Evolutionary conservation across 2,329 filamentous ascomycete species (phyloP), one percentile per base, ranked within the genome.

Genomic region (Alternaria incomplexa): DNA sequence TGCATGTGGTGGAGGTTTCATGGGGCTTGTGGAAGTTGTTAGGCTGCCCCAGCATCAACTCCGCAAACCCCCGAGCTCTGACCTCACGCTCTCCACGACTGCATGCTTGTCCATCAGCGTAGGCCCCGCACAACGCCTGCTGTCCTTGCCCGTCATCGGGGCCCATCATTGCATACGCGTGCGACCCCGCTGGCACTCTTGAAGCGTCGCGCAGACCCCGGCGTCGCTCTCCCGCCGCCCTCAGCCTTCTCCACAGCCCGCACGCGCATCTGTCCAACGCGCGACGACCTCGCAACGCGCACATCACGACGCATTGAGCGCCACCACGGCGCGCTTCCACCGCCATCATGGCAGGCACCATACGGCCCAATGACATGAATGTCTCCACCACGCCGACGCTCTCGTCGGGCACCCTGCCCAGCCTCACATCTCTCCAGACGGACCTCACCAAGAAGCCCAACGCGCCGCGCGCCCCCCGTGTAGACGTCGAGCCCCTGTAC

Each of bases 401-500:
- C 23, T 71, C 78, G 20, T 71, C 75, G 36, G 77, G 75, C 61
- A 61, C 73, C 13, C 74, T 81, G n/a, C 76, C 78, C 44, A 64
- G 66, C 65, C 68, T 77, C 60, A 53, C 57, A 6, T 63, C 53
- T 12, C 59, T 71, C 40, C 77, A 84, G 65, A 85, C 85, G 63
- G 81, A 83, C 51, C 40, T 69, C 51, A 62, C 56, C 26, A 82
- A 83, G 55, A 86, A 85, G 70, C 80, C 82, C 26, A 76, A 83
- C 59, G 83, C 83, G 55, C 83, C 83, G n/a, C 72, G 74, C 51
- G 84, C 87, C 23, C 87, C 87, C 67, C 85, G 88, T 65, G 83
- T 90, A 59, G 88, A 90, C 69, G 79, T 89, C 55, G 88, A 90
- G 73, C 86, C 87, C 25, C 81, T 89, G 54, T 90, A 90, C 73